Evolutionary conservation across 305 asterid genomes (phyloP).

Genomic region (Plantago coronopus): DNA sequence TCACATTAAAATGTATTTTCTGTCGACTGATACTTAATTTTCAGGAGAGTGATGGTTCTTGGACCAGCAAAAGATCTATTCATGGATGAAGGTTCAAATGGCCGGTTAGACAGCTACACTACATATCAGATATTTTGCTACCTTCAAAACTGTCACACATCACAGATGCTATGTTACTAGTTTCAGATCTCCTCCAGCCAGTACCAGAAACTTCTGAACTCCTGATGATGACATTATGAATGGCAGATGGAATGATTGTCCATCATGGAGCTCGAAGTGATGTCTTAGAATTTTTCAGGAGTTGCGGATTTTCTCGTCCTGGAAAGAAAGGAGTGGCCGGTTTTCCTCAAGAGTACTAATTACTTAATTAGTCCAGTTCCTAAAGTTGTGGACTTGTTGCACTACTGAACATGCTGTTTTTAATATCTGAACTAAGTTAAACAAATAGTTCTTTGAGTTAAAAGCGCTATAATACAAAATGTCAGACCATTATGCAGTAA

Average conservation of each 20-base stretch:
- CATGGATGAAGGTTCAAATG: conserved; percentile 32
- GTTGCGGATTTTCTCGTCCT: conserved; percentile 46
- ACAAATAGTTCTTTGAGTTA: no score
- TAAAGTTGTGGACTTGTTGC: no score
- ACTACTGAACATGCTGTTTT: no score
- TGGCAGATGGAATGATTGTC: conserved; percentile 27
- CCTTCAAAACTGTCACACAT: conserved; percentile 26
- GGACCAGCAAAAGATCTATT: conserved; percentile 23
- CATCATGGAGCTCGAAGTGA: conserved; percentile 26
- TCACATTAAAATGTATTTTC: no score
- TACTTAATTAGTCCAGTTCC: no score
- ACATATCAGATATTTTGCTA: conserved; percentile 21
- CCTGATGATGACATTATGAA: conserved; percentile 27
- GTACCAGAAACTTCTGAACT: conserved; percentile 27
- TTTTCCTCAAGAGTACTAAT: conserved; percentile 64
- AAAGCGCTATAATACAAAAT: no score
- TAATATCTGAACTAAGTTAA: no score
- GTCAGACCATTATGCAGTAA: conserved; percentile 26
- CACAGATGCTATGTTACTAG: conserved; percentile 24
- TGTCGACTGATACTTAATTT: background rate
- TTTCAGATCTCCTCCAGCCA: conserved; percentile 34
- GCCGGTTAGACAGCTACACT: conserved; percentile 33
- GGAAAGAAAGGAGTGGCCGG: conserved; percentile 57
- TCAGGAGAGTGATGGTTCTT: conserved; percentile 28
- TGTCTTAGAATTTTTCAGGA: conserved; percentile 20